A percentile compares a stretch with the other conserved stretches of the same genome.
phyloP scores from a whole-genome alignment of 768 basidiomycete species.

The Galerina sulciceps region DNA sequence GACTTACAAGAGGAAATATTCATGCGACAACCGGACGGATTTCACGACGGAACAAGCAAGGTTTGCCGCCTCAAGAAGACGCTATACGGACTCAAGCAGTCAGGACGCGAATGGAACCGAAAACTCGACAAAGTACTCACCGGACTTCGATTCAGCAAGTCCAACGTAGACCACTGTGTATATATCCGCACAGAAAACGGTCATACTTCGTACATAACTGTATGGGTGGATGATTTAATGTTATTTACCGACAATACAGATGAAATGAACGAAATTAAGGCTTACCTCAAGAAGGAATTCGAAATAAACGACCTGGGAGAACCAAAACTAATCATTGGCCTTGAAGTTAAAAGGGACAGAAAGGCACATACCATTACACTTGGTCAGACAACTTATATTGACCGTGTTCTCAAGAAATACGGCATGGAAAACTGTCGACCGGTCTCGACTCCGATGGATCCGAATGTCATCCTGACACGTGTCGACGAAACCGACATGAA shows the following conservation, averaged over 20 bases:
- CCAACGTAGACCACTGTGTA: conserved; percentile 15
- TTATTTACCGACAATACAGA: conserved; percentile 9
- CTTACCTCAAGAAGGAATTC: conserved; percentile 26
- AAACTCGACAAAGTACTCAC: conserved; percentile 2
- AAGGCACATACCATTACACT: conserved; percentile 25
- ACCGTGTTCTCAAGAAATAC: conserved; percentile 27
- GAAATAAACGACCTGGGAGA: conserved; percentile 33
- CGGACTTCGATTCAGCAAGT: conserved; percentile 7
- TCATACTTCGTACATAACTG: not conserved
- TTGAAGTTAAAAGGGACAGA: conserved; percentile 27
- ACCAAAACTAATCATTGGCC: conserved; percentile 32
- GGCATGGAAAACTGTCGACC: conserved; percentile 10
- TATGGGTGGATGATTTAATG: conserved; percentile 15
- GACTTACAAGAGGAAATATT: not conserved
- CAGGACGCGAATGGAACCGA: conserved; percentile 28
- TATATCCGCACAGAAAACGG: conserved; percentile 8
- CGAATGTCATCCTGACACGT: not conserved
- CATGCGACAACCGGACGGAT: conserved; percentile 35
- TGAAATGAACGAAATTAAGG: conserved; percentile 19
- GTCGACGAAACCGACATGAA: conserved; percentile 5
- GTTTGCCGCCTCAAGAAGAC: conserved; percentile 25
- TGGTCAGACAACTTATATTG: conserved; percentile 32
- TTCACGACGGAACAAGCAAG: conserved; percentile 25
- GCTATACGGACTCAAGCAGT: conserved; percentile 42
- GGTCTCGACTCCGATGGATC: not conserved